Evolutionary conservation across 495 filamentous ascomycete species (phyloP).

Genomic region (Penicillium coprophilum): DNA sequence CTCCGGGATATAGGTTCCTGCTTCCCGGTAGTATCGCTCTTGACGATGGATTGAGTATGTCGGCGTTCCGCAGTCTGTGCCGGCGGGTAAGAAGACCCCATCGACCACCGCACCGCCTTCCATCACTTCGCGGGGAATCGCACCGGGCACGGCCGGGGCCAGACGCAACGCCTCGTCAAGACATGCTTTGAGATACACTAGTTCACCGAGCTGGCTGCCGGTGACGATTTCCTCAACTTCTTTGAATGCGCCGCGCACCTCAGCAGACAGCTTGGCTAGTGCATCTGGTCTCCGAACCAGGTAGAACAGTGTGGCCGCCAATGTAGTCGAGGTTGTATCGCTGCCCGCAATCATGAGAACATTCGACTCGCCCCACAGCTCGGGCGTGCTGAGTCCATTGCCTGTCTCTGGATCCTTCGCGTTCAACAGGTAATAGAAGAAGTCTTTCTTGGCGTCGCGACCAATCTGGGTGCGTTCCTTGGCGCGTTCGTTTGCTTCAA

Average conservation of each 20-base stretch:
- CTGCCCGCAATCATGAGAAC: constrained; percentile 58
- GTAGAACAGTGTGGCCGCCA: constrained; percentile 63
- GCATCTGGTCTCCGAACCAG: constrained; percentile 51
- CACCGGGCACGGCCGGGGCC: constrained; percentile 58
- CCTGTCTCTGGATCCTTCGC: constrained; percentile 61
- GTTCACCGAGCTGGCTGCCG: constrained; percentile 48
- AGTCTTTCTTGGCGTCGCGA: constrained; percentile 62
- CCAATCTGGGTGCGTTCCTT: constrained; percentile 45
- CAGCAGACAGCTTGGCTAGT: constrained; percentile 45
- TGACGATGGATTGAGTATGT: constrained; percentile 59
- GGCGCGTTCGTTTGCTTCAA: constrained; percentile 56
- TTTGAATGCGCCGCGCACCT: constrained; percentile 54
- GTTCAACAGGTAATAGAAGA: constrained; percentile 59
- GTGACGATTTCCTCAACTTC: constrained; percentile 55
- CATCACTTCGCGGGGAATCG: constrained; percentile 57
- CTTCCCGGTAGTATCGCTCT: constrained; percentile 51
- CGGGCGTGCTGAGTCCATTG: constrained; percentile 61
- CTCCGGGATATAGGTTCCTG: constrained; percentile 50
- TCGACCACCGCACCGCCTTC: constrained; percentile 55
- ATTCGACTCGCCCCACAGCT: constrained; percentile 71
- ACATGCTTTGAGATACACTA: constrained; percentile 59
- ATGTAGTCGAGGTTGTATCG: constrained; percentile 58
- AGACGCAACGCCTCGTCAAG: constrained; percentile 66
- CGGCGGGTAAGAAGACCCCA: constrained; percentile 50
- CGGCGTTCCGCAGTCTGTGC: constrained; percentile 52